Conservation (phyloP, 108 stramenopile species). For the Pseudonitzschia multistriata region DNA sequence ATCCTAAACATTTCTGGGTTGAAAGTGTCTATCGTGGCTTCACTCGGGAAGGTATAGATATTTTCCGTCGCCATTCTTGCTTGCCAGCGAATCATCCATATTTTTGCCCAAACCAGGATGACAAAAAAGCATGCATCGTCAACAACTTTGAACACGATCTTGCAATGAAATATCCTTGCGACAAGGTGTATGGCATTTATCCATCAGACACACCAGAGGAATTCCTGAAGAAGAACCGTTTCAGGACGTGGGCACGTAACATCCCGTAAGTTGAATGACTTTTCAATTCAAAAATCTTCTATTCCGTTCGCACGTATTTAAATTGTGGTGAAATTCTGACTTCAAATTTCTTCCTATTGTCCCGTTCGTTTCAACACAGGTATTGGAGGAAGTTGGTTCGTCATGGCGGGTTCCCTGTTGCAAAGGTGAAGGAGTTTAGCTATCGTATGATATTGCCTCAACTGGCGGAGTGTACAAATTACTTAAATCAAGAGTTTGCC, state of each 20-base stretch:
- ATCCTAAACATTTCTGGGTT: constrained; percentile 21
- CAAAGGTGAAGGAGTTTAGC: constrained; percentile 2
- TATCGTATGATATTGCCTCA: not conserved
- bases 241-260: not conserved
- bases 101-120: not conserved
- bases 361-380: not conserved
- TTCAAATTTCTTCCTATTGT: not conserved
- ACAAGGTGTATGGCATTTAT: constrained; percentile 7
- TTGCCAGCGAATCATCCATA: not conserved
- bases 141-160: constrained; percentile 18
- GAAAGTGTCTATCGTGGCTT: constrained; percentile 14
- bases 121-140: constrained; percentile 11
- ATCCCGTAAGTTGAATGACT: not conserved
- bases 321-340: not conserved
- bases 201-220: not conserved
- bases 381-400: not conserved
- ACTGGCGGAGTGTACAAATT: not conserved
- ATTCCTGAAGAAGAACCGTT: not conserved
- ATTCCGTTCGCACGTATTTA: no score
- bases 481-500: not conserved
- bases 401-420: not conserved
- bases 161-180: not conserved
- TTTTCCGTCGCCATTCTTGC: constrained; percentile 5
- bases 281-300: no score
- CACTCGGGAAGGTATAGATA: not conserved